Percentiles rank a stretch among this genome's conserved stretches.
Conservation (phyloP, 305 asterid species). For the Fraxinus ornus region DNA sequence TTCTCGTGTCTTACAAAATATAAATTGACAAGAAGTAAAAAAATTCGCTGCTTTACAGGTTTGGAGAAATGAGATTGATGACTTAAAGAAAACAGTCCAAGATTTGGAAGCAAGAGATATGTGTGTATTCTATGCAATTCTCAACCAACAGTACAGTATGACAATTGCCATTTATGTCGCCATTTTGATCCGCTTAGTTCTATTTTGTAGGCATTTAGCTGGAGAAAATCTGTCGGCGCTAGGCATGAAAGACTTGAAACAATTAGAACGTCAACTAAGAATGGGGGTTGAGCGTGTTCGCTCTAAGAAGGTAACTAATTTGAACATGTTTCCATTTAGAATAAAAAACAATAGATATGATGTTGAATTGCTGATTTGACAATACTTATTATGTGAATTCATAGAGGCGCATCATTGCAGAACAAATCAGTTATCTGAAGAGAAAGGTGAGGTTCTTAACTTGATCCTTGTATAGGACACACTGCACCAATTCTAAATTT, state of each 20-base stretch:
- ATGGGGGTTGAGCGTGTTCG: conserved; percentile 59
- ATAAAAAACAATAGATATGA: neutral
- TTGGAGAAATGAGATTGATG: conserved; percentile 55
- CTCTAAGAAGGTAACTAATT: conserved; percentile 45
- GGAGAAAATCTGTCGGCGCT: conserved; percentile 53
- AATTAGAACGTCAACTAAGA: conserved; percentile 54
- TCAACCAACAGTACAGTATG: neutral
- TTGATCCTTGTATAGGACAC: neutral
- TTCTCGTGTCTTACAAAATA: neutral
- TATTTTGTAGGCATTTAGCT: conserved; percentile 42
- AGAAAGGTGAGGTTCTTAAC: conserved; percentile 35
- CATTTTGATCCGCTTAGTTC: neutral
- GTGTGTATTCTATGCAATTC: conserved; percentile 16
- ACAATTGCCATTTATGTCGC: neutral
- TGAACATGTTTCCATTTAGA: neutral
- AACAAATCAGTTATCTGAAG: conserved; percentile 45
- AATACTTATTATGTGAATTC: neutral
- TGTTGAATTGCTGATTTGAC: conserved; percentile 2
- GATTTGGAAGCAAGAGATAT: conserved; percentile 52
- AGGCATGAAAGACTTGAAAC: conserved; percentile 63
- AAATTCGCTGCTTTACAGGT: conserved; percentile 20
- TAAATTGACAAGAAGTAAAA: neutral
- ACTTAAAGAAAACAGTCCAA: conserved; percentile 42
- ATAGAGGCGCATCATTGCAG: conserved; percentile 46
- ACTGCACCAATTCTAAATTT: neutral